Conservation (phyloP, 257 asterid genomes). For the Fraxinus excelsior region DNA sequence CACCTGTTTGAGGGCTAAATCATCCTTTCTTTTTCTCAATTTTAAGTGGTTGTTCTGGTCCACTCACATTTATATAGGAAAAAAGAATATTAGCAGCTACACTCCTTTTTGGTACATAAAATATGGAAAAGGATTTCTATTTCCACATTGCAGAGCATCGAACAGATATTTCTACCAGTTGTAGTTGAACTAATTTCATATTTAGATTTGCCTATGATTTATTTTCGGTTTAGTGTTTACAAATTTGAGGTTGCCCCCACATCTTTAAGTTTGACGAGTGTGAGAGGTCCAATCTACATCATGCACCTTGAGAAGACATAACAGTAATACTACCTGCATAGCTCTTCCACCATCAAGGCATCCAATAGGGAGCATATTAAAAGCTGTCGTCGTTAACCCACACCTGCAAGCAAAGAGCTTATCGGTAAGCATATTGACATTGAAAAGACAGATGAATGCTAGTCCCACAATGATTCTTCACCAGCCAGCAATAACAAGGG, state of each 20-base stretch:
- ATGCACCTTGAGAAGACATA: conserved; percentile 23
- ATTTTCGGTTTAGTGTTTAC: not conserved
- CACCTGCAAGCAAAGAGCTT: conserved; percentile 54
- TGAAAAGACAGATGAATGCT: conserved; percentile 5
- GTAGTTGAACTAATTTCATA: not conserved
- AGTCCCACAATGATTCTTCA: conserved; percentile 34
- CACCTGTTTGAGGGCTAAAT: not conserved
- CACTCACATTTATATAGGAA: not conserved
- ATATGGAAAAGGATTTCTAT: not conserved
- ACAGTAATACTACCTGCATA: conserved; percentile 63
- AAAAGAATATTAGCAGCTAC: not conserved
- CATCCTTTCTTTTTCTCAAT: not conserved
- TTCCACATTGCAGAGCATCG: not conserved
- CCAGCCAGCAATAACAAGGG: conserved; percentile 98
- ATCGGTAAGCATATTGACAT: conserved; percentile 21
- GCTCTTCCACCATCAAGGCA: conserved; percentile 99
- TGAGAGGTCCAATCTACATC: conserved; percentile 14
- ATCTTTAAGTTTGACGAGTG: not conserved
- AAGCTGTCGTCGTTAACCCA: conserved; percentile 93
- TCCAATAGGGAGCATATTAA: conserved; percentile 92
- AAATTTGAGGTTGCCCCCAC: not conserved
- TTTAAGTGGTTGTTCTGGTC: not conserved
- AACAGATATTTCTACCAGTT: not conserved
- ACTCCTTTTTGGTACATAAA: not conserved
- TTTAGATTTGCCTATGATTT: not conserved